These are phyloP conservation scores for Pythium aquatile DNA, from an alignment of 352 stramenopile genomes.

Conservation along the genomic window DNA sequence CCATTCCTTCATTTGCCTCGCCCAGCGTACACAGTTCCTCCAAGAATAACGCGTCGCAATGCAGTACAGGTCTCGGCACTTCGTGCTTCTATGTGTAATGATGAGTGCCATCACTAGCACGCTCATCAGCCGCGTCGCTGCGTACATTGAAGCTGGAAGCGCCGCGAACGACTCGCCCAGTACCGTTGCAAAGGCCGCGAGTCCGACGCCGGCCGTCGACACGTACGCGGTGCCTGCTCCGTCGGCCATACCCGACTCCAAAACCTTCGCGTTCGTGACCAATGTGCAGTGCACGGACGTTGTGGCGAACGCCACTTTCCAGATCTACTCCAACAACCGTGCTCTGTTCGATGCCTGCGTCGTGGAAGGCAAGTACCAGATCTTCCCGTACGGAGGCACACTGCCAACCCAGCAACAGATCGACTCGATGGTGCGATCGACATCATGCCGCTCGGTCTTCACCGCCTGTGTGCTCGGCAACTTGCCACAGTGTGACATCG, in stretches of 20 bases:
- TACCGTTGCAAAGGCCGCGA: neutral
- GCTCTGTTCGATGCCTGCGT: constrained; percentile 60
- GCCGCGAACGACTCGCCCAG: neutral
- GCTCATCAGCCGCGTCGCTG: neutral
- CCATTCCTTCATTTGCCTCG: constrained; percentile 1
- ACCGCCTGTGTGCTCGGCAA: constrained; percentile 48
- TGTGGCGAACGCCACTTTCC: constrained; percentile 44
- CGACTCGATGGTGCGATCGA: constrained; percentile 43
- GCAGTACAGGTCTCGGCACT: neutral
- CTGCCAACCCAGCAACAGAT: constrained; percentile 50
- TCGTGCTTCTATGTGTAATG: neutral
- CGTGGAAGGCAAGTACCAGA: constrained; percentile 48
- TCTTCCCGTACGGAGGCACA: constrained; percentile 55
- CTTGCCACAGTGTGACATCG: constrained; percentile 50
- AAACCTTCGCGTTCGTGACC: constrained; percentile 41
- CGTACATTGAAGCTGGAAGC: neutral
- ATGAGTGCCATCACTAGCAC: neutral
- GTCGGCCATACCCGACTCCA: constrained; percentile 40
- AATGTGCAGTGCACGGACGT: constrained; percentile 39
- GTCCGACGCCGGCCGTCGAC: neutral
- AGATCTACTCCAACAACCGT: constrained; percentile 58
- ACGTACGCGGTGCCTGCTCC: constrained; percentile 32
- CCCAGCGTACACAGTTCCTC: neutral
- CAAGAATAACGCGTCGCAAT: neutral
- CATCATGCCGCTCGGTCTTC: constrained; percentile 55